Conservation (phyloP, 2,329 filamentous ascomycete species). For the Stagonosporopsis rhizophila region DNA sequence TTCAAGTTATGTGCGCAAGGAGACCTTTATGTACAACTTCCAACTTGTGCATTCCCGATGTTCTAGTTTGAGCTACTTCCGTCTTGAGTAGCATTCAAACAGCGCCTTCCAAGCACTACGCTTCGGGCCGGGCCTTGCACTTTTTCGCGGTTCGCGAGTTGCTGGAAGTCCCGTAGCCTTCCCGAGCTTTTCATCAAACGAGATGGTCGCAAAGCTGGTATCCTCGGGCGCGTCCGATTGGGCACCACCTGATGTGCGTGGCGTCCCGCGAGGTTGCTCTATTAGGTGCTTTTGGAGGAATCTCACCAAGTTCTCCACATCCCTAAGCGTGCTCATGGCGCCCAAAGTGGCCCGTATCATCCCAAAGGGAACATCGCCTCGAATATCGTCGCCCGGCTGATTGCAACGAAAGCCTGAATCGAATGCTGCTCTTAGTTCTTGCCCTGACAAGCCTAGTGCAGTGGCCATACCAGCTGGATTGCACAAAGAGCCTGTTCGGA, state of each 20-base stretch:
- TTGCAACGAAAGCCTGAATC: slow-evolving; percentile 66
- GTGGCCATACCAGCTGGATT: slow-evolving; percentile 61
- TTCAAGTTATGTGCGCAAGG: slow-evolving; percentile 2
- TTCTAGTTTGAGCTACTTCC: not conserved
- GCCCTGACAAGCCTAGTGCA: slow-evolving; percentile 59
- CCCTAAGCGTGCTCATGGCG: slow-evolving; percentile 65
- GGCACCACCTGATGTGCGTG: not conserved
- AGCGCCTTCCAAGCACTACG: slow-evolving; percentile 6
- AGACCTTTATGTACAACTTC: not conserved
- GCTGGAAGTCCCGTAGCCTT: not conserved
- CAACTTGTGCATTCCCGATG: not conserved
- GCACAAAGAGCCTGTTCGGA: slow-evolving; percentile 66
- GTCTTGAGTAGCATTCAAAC: slow-evolving; percentile 9
- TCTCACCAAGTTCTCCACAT: slow-evolving; percentile 53
- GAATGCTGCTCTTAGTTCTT: slow-evolving; percentile 63
- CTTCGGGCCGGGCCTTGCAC: slow-evolving; percentile 7
- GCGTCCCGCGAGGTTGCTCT: slow-evolving; percentile 5
- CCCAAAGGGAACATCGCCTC: slow-evolving; percentile 62
- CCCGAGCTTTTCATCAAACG: slow-evolving; percentile 1
- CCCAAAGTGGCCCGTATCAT: slow-evolving; percentile 68
- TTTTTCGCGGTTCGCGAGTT: not conserved
- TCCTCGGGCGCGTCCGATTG: slow-evolving; percentile 1
- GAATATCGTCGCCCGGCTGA: slow-evolving; percentile 58
- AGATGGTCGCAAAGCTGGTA: not conserved
- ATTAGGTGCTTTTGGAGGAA: slow-evolving; percentile 11